Percentiles rank a stretch among this genome's conserved stretches.
Evolutionary conservation across 768 basidiomycete species (phyloP).

Genomic region (Hydnum rufescens): DNA sequence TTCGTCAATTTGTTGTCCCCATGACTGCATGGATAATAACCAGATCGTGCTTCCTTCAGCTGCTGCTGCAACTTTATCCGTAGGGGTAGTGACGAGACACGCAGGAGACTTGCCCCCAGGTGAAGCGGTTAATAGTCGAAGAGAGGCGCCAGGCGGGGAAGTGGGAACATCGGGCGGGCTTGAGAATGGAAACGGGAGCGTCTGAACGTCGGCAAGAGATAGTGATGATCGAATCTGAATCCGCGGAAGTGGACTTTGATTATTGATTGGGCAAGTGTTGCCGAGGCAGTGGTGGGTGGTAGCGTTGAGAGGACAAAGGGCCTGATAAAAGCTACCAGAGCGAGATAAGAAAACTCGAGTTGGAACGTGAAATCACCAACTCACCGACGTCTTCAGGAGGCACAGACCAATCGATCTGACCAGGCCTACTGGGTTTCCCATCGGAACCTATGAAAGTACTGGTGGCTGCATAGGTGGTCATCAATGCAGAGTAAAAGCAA

Average conservation of each 20-base stretch:
- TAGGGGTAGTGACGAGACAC: slow-evolving; percentile 52
- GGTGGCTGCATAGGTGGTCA: slow-evolving; percentile 27
- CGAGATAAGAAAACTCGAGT: not conserved
- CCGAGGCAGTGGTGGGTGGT: slow-evolving; percentile 25
- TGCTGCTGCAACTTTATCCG: slow-evolving; percentile 42
- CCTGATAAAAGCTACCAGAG: slow-evolving; percentile 36
- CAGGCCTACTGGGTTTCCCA: slow-evolving; percentile 30
- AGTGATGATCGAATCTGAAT: slow-evolving; percentile 55
- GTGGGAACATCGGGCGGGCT: slow-evolving; percentile 12
- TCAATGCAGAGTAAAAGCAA: not conserved
- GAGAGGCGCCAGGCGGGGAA: slow-evolving; percentile 11
- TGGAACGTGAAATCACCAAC: slow-evolving; percentile 10
- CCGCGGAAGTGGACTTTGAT: slow-evolving; percentile 18
- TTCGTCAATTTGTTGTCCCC: slow-evolving; percentile 73
- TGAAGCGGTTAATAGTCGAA: slow-evolving; percentile 46
- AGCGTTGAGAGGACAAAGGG: slow-evolving; percentile 64
- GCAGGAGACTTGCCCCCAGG: slow-evolving; percentile 31
- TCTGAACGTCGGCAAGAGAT: slow-evolving; percentile 40
- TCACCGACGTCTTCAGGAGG: slow-evolving; percentile 65
- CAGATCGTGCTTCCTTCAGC: slow-evolving; percentile 64
- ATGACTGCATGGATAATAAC: slow-evolving; percentile 48
- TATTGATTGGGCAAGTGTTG: not conserved
- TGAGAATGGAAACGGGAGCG: slow-evolving; percentile 40
- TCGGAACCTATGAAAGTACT: slow-evolving; percentile 45
- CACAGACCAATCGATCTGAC: slow-evolving; percentile 50